phyloP scores from a whole-genome alignment of 768 basidiomycete genomes.

The Suillus paluster region DNA sequence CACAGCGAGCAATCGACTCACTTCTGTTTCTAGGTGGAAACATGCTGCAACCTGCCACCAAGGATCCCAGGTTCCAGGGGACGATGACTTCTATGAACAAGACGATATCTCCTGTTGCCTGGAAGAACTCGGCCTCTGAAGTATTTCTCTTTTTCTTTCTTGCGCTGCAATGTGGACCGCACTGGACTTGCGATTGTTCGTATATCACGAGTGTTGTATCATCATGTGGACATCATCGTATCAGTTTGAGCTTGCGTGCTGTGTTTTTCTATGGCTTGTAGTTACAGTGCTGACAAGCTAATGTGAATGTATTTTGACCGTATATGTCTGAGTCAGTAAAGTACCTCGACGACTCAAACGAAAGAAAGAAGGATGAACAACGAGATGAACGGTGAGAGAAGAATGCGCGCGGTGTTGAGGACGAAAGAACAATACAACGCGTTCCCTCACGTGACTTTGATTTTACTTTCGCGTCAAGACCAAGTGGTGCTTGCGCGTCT shows the following conservation, averaged over 20 bases:
- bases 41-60: constrained; percentile 81
- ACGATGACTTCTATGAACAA: constrained; percentile 59
- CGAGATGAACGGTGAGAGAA: no score
- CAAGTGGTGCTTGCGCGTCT: neutral
- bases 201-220: neutral
- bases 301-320: no score
- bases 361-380: no score
- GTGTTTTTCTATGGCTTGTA: constrained; percentile 1
- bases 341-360: no score
- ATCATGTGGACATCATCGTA: no score
- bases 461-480: neutral
- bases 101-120: constrained; percentile 47
- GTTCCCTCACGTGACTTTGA: constrained; percentile 4
- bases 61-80: constrained; percentile 56
- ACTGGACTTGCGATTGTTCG: neutral
- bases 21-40: constrained; percentile 63
- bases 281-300: neutral
- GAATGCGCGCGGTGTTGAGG: no score
- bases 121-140: constrained; percentile 20
- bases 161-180: neutral
- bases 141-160: neutral
- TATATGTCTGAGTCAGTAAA: no score
- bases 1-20: constrained; percentile 13
- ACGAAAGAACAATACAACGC: neutral
- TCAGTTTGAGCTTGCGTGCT: neutral